Conservation (phyloP, 2,329 filamentous ascomycete species). For the Colletotrichum tropicicola region DNA sequence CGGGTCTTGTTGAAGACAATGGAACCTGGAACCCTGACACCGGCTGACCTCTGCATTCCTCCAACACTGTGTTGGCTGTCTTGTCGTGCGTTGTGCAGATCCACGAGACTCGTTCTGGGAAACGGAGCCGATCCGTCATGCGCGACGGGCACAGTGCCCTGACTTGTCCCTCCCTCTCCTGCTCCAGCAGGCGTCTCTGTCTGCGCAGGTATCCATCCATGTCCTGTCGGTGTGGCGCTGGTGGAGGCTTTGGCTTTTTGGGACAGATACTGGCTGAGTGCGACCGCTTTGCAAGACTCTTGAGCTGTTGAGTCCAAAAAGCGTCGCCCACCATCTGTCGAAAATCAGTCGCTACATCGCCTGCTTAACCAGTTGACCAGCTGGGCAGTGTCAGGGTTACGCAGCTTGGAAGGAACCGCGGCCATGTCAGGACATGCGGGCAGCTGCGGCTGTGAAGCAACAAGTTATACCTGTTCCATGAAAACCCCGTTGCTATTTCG, state of each 20-base stretch:
- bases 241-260: no score
- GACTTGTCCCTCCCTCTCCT: neutral
- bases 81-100: constrained; percentile 1
- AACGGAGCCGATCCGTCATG: constrained; percentile 28
- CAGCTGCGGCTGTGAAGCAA: neutral
- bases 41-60: neutral
- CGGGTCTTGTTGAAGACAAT: constrained; percentile 28
- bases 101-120: constrained; percentile 7
- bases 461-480: neutral
- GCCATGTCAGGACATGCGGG: neutral
- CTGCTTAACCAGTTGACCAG: no score
- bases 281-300: no score
- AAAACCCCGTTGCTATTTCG: neutral
- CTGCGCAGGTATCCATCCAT: neutral
- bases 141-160: constrained; percentile 12
- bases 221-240: constrained; percentile 4
- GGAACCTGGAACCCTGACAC: constrained; percentile 18
- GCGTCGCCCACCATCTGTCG: no score
- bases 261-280: no score
- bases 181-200: neutral
- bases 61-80: constrained; percentile 14
- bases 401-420: neutral
- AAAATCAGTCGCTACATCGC: no score
- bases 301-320: no score
- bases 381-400: no score